Base-by-base conservation (phyloP, 164 flowering plant species). In the Tetrastigma voinierianum region DNA sequence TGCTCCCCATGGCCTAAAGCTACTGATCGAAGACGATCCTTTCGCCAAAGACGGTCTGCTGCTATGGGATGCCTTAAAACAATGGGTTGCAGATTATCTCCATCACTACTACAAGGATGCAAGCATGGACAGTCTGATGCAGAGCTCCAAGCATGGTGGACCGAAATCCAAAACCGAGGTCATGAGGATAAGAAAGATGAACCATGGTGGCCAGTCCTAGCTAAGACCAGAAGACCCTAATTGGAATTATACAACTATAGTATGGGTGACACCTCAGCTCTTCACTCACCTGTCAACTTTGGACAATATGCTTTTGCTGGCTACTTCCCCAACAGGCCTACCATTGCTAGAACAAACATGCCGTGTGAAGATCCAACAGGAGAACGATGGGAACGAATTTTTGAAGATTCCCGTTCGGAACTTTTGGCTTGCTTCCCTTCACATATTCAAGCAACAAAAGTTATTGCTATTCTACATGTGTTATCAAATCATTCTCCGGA, bases 201-300 rank as follows among this genome's bases (percentile, higher is more conserved):
- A 18, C 75, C 72, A 15, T 67, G 82, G 79, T 80, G 83, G 83
- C 81, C 83, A 0, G n/a, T 4, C 6, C 75, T 80, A 24, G n/a
- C 55, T 67, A 20, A 80, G 81, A 23, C 53, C 65, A 0, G 7
- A 63, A 6, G 81, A 77, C 61, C 69, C 69, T 80, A 0, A 54
- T 74, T 3, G 59, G 51, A 7, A 71, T 69, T 13, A 1, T 74
- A 69, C 81, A 13, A 74, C 75, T 1, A 80, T 80, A 0, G 66
- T 60, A 0, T 80, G 83, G 83, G 72, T 80, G 1, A n/a, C n/a
- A n/a, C 73, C 4, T 80, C 77, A 0, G 83, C 64, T 4, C 81
- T 74, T 71, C 83, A 80, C 18, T 74, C 83, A 0, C 79, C 83
- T 1, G 79, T 80, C 13, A 80, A 77, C 75, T 77, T 77, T 23